Base-by-base conservation (phyloP, 257 asterid genomes). In the Agastache rugosa region DNA sequence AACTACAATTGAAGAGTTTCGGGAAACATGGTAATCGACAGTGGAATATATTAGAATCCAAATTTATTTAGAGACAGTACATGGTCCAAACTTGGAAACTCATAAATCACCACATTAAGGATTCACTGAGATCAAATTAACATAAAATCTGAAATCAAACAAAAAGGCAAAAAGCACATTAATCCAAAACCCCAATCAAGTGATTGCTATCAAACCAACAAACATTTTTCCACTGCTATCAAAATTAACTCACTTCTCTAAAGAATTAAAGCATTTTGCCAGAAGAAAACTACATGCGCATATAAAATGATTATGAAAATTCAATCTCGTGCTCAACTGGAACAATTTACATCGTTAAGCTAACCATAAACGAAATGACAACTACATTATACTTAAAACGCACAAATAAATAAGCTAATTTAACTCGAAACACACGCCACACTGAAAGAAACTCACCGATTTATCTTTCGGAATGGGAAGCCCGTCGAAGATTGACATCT, bases 401-500 rank as follows among this genome's bases (percentile, higher is more conserved):
- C 50, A 61, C 77, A 54, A 60, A 45, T 19, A 66, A 42, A 15
- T 19, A 23, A 75, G 68, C 39, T 77, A 8, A 73, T 37, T 12
- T 6, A 47, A 50, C 64, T 16, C 22, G 20, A 59, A 15, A 23
- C 48, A 51, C 63, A 34, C 69, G 53, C 53, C 53, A 63, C 19
- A 25, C 20, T 19, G 14, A 19, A 11, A 58, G 1, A 53, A 23
- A 83, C 96, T 86, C 78, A 92, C 99, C 66, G 90, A 85, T 88
- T 94, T 92, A 12, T 90, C 97, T 22, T 82, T 84, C 58, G 99
- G 85, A 82, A 94, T 80, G 58, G 99, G 99, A 72, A 94, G 89
- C 22, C 97, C 98, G 61, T 90, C 97, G 79, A 94, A 92, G 69
- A 86, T 83, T 62, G 96, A 93, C 99, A 94, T 94, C 90, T 80